These are phyloP conservation scores for Verticillium albo-atrum DNA, from an alignment of 2,329 filamentous ascomycete species.

Conservation along the genomic window DNA sequence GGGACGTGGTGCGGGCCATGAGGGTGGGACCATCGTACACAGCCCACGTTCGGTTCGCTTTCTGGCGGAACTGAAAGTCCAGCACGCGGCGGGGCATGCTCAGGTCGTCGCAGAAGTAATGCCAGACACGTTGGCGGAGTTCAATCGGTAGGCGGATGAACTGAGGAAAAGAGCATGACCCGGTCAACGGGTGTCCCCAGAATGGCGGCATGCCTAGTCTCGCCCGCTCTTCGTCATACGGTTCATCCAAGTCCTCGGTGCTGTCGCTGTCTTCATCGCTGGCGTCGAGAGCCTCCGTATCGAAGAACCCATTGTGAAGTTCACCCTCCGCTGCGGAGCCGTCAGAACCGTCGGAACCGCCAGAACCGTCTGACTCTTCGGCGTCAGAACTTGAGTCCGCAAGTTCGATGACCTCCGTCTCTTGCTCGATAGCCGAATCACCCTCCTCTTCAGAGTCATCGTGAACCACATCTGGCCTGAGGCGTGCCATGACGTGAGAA, in stretches of 20 bases:
- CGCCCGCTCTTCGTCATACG: background rate
- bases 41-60: conserved; percentile 4
- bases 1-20: conserved; percentile 18
- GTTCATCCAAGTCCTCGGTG: background rate
- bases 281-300: background rate
- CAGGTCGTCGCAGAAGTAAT: conserved; percentile 24
- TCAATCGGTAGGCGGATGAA: conserved; percentile 27
- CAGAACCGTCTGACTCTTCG: background rate
- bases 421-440: background rate
- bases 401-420: background rate
- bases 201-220: background rate
- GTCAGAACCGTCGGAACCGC: background rate
- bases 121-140: conserved; percentile 27
- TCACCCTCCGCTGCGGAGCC: background rate
- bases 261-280: background rate
- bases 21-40: conserved; percentile 19
- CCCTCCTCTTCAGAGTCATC: background rate
- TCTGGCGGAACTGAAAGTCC: conserved; percentile 15
- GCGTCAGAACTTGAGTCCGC: background rate
- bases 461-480: background rate
- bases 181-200: background rate
- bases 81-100: conserved; percentile 20
- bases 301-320: background rate
- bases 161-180: conserved; percentile 12
- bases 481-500: background rate